Base-by-base conservation (phyloP, 306 rosid species). In the Arachis hypogaea region DNA sequence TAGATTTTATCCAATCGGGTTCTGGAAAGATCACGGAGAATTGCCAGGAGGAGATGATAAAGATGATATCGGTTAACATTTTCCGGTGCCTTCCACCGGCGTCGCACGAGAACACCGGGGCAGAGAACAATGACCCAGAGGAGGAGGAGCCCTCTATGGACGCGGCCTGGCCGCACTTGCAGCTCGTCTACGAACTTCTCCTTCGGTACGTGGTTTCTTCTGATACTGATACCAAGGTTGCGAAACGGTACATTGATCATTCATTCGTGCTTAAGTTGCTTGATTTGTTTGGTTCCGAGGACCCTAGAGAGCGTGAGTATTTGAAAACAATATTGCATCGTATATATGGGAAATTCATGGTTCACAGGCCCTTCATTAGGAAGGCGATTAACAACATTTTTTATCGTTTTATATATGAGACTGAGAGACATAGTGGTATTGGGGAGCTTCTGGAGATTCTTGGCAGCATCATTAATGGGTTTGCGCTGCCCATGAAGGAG, bases 381-480 rank as follows among this genome's bases (percentile, higher is more conserved):
- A 91, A 89, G 84, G 97, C 91, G 0, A 93, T 93, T 61, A 93
- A 93, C 73, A 93, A 93, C 75, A 91, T 93, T 47, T 93, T 93
- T 80, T 93, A 86, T 78, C 82, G 97, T 74, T 93, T 93, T 66
- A 89, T 93, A 8, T 91, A 91, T 43, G 98, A 93, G 83, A 93
- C 94, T 0, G 97, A 93, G 79, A 82, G 96, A 82, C 94, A 93
- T 77, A 85, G 90, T 33, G 98, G 98, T 57, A 74, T 93, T 71
- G 96, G 88, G 11, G 98, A 93, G 96, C 97, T 93, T 75, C 79
- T 93, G 69, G 98, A 93, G 96, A 93, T 93, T 76, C 96, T 93
- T n/a, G 98, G 98, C 70, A 93, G 98, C 74, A 91, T 93, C 45
- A 93, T 93, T 14, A 93, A 93, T 80, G 98, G 98, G 43, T 93